phyloP scores from a whole-genome alignment of 768 basidiomycete species.

The Dioszegia crocea region DNA sequence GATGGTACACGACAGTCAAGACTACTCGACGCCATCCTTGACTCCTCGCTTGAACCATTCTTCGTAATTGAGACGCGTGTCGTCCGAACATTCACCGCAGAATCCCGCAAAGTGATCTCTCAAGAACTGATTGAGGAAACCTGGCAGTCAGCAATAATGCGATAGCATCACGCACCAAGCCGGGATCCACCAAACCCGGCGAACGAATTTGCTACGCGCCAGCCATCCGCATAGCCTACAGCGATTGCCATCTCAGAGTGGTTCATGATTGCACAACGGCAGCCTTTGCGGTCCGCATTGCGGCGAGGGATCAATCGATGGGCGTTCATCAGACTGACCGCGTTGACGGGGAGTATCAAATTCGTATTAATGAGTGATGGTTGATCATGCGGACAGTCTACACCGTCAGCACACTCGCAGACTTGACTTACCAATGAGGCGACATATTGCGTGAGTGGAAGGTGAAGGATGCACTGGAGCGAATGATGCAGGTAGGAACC shows the following conservation, averaged over 20 bases:
- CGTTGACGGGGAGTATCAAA: neutral
- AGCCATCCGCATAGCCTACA: constrained; percentile 63
- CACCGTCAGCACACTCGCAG: neutral
- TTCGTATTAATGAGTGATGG: neutral
- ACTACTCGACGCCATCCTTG: neutral
- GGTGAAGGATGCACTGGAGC: neutral
- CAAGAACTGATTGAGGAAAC: constrained; percentile 1
- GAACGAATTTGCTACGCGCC: constrained; percentile 58
- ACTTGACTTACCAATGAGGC: neutral
- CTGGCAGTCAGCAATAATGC: neutral
- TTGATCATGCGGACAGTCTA: constrained; percentile 4
- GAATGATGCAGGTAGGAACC: neutral
- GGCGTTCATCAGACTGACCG: constrained; percentile 1
- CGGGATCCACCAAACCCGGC: constrained; percentile 51
- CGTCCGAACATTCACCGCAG: neutral
- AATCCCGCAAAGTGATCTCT: neutral
- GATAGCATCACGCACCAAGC: constrained; percentile 25
- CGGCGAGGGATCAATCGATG: constrained; percentile 8
- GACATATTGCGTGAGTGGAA: neutral
- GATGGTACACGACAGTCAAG: too few species aligned
- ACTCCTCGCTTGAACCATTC: constrained; percentile 7
- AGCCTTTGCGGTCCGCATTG: neutral
- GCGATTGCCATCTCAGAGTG: constrained; percentile 35
- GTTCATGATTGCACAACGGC: constrained; percentile 3
- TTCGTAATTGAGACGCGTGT: neutral